Evolutionary conservation across 768 basidiomycete genomes (phyloP).

Genomic region (Kwoniella heveanensis): DNA sequence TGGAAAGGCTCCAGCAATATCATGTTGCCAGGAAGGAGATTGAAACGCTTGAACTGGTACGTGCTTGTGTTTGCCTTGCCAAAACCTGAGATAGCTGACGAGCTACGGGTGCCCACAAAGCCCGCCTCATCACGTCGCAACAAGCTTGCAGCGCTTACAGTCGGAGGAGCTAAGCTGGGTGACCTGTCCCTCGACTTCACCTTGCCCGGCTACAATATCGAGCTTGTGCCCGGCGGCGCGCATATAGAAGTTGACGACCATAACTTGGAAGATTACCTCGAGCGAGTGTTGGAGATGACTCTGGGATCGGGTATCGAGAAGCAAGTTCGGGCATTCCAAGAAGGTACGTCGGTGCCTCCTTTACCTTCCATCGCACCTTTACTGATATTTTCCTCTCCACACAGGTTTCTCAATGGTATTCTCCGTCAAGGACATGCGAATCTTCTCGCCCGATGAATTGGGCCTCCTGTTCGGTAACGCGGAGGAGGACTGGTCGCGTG

Average conservation of each 20-base stretch:
- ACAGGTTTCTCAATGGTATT: slow-evolving; percentile 70
- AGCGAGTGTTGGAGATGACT: slow-evolving; percentile 82
- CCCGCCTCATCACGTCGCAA: slow-evolving; percentile 38
- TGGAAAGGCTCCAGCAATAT: slow-evolving; percentile 71
- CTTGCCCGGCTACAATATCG: slow-evolving; percentile 91
- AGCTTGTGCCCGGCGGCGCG: slow-evolving; percentile 80
- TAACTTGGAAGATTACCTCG: slow-evolving; percentile 86
- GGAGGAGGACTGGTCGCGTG: slow-evolving; percentile 94
- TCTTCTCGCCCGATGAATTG: slow-evolving; percentile 93
- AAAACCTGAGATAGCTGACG: too few species aligned
- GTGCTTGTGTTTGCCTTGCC: too few species aligned
- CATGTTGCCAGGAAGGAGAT: slow-evolving; percentile 59
- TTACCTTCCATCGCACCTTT: neutral
- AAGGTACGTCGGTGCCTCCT: slow-evolving; percentile 57
- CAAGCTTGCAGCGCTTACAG: slow-evolving; percentile 41
- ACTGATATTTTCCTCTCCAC: too few species aligned
- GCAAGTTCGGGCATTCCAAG: slow-evolving; percentile 87
- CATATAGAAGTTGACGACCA: slow-evolving; percentile 78
- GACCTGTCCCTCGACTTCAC: slow-evolving; percentile 96
- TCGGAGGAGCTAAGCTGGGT: slow-evolving; percentile 66
- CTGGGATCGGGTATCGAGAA: slow-evolving; percentile 74
- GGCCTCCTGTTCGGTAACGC: slow-evolving; percentile 93
- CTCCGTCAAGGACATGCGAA: slow-evolving; percentile 83
- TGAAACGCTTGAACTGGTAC: slow-evolving; percentile 57
- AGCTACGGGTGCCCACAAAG: slow-evolving; percentile 9